Evolutionary conservation across 441 rosid genomes (phyloP), one percentile per base, ranked within the genome.

Genomic region (Cnidoscolus chayamansa): DNA sequence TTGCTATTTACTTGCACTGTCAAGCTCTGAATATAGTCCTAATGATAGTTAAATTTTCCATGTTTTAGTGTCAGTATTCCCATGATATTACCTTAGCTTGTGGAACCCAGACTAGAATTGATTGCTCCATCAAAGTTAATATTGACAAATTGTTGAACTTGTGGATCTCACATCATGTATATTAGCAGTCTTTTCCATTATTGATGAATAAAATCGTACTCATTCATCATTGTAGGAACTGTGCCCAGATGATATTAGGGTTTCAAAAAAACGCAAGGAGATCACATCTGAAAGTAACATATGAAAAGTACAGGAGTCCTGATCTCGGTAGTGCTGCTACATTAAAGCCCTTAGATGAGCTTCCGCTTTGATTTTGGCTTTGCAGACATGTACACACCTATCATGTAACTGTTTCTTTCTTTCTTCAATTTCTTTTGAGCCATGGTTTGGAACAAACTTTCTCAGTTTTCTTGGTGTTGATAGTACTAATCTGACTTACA

Each of bases 201-300:
- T 16, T 50, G 74, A 71, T 35, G 59, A 71, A 49, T 54, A 67
- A 37, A 11, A 47, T 43, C 2, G 31, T 53, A 37, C 16, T 15
- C 32, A 5, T 64, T 73, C 16, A 56, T 45, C 47, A 11, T 68
- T 73, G 54, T 83, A 92, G 99, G 89, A 90, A 87, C 7, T 94
- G 96, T 71, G 90, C 92, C 0, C 88, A 87, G 77, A 88, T 84
- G 97, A 86, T 94, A 47, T 70, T 94, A 74, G 81, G 78, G 75
- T 81, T 90, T 82, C 99, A 92, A 7, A 86, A 84, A 70, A 86
- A 83, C 65, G 98, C 97, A 45, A 78, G 77, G 67, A 81, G 76
- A 45, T 86, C 88, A 47, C 86, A 81, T 43, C 75, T 89, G 76
- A 86, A 81, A 78, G 98, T 94, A 63, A 85, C 96, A 11, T 87